A percentile compares a stretch with the other conserved stretches of the same genome.
Conservation (phyloP, 352 stramenopile genomes). For the Phytophthora hybrid region DNA sequence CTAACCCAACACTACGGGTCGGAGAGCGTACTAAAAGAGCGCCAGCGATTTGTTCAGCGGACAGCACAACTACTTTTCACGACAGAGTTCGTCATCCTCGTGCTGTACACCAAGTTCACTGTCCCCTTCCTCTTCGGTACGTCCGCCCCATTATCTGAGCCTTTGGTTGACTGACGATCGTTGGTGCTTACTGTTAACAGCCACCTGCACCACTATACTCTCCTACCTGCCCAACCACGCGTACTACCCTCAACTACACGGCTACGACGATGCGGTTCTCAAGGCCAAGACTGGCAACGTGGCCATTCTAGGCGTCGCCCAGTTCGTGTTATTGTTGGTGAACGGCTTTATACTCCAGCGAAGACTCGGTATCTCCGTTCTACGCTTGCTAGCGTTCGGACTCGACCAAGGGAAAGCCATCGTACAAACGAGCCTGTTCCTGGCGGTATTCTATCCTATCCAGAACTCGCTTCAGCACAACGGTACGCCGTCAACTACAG, state of each 20-base stretch:
- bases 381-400: background rate
- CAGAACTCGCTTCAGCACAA: background rate
- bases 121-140: background rate
- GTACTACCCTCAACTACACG: background rate
- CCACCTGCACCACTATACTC: background rate
- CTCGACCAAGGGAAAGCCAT: background rate
- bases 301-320: background rate
- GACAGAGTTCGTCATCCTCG: background rate
- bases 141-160: background rate
- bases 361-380: background rate
- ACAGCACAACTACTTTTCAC: background rate
- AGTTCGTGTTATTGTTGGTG: background rate
- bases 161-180: too few relatives aligned
- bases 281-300: background rate
- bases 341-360: background rate
- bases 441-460: background rate
- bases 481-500: background rate
- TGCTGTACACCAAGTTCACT: background rate
- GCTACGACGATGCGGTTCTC: background rate
- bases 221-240: background rate
- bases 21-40: background rate
- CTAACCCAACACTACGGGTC: background rate
- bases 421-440: background rate
- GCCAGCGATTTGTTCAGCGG: background rate
- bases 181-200: background rate